These are phyloP conservation scores for Annona cherimola DNA, from an alignment of 164 flowering plant genomes.

Conservation along the genomic window DNA sequence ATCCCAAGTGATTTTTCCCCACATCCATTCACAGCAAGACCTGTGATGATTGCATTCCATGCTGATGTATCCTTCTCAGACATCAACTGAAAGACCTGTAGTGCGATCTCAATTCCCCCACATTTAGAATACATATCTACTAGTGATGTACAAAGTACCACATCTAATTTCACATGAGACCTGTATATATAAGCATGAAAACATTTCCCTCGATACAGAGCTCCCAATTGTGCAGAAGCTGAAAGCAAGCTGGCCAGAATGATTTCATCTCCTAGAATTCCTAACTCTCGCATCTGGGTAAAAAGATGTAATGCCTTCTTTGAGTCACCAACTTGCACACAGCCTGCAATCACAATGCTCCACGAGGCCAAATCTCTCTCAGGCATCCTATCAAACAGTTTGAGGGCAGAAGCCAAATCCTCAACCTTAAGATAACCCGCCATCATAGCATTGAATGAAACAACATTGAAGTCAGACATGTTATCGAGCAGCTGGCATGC, in stretches of 20 bases:
- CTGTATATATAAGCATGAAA: constrained; percentile 31
- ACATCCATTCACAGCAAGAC: constrained; percentile 30
- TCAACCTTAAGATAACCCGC: constrained; percentile 31
- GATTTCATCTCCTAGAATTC: constrained; percentile 15
- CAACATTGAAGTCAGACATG: constrained; percentile 29
- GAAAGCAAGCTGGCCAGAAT: constrained; percentile 31
- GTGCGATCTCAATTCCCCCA: constrained; percentile 32
- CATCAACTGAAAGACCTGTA: constrained; percentile 24
- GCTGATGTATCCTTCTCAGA: constrained; percentile 25
- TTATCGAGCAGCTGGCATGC: constrained; percentile 30
- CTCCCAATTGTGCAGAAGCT: constrained; percentile 38
- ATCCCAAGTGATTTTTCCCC: constrained; percentile 23
- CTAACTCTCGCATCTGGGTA: constrained; percentile 19
- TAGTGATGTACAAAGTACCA: constrained; percentile 25
- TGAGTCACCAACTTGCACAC: constrained; percentile 22
- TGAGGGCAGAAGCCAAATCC: constrained; percentile 23
- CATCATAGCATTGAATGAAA: constrained; percentile 36
- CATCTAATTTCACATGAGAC: constrained; percentile 16
- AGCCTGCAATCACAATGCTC: constrained; percentile 40
- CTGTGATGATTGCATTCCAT: constrained; percentile 41
- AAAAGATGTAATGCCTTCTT: constrained; percentile 30
- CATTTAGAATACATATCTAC: constrained; percentile 43
- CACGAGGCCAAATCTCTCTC: constrained; percentile 36
- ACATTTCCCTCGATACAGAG: constrained; percentile 36
- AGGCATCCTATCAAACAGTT: constrained; percentile 37